Evolutionary conservation across 2,329 filamentous ascomycete species (phyloP).

Genomic region (Eurotiales sp.): DNA sequence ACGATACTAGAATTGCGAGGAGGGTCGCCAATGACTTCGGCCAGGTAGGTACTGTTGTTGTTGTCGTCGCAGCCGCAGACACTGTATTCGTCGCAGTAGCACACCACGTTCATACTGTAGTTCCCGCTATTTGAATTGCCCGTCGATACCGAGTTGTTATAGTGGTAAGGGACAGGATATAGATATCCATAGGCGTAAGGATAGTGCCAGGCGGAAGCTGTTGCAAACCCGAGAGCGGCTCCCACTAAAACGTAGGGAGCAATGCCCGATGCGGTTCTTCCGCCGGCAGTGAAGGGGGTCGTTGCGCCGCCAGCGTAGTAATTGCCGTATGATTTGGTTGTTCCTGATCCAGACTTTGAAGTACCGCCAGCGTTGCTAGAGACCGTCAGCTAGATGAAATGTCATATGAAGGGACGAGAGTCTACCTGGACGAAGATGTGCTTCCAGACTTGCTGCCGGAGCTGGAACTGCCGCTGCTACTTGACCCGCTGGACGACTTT

Average conservation of each 20-base stretch:
- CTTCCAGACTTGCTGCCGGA: slow-evolving; percentile 7
- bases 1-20: slow-evolving; percentile 37
- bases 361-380: slow-evolving; percentile 11
- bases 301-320: slow-evolving; percentile 56
- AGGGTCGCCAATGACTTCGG: slow-evolving; percentile 39
- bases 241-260: slow-evolving; percentile 47
- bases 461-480: slow-evolving; percentile 2
- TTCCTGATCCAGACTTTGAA: slow-evolving; percentile 7
- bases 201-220: slow-evolving; percentile 54
- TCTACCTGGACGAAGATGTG: slow-evolving; percentile 14
- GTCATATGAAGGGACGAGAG: not conserved
- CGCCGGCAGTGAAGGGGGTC: slow-evolving; percentile 48
- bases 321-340: slow-evolving; percentile 28
- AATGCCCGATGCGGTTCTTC: slow-evolving; percentile 46
- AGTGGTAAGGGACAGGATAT: slow-evolving; percentile 47
- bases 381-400: not conserved
- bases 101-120: slow-evolving; percentile 51
- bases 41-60: slow-evolving; percentile 41
- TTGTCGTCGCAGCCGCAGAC: slow-evolving; percentile 58
- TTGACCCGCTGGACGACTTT: too few species aligned
- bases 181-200: slow-evolving; percentile 52
- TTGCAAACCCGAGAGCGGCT: slow-evolving; percentile 43
- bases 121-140: slow-evolving; percentile 39
- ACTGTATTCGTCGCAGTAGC: slow-evolving; percentile 52
- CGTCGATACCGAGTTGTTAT: slow-evolving; percentile 35